These are phyloP conservation scores for Cytospora leucostoma DNA, from an alignment of 2,329 filamentous ascomycete species.

Conservation along the genomic window DNA sequence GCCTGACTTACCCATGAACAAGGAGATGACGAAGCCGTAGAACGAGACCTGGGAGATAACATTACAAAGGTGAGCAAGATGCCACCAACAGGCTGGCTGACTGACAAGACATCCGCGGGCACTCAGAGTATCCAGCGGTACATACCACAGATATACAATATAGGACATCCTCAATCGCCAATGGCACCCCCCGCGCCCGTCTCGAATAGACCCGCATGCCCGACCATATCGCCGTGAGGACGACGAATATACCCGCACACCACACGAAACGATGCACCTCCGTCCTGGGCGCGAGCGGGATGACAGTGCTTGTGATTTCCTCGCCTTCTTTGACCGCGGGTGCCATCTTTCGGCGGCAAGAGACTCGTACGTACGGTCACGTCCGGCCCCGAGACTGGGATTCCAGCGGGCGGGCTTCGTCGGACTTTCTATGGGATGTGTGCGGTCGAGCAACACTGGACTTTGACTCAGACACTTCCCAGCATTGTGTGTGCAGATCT, in stretches of 20 bases:
- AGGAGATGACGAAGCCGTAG: constrained; percentile 17
- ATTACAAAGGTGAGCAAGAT: neutral
- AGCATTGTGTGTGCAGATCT: too few relatives aligned
- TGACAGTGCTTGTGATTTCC: constrained; percentile 5
- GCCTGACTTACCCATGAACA: constrained; percentile 4
- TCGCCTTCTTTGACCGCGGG: neutral
- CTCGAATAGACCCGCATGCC: constrained; percentile 22
- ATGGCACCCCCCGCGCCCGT: constrained; percentile 5
- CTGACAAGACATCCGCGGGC: neutral
- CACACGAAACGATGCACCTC: constrained; percentile 17
- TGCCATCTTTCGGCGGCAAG: neutral
- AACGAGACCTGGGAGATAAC: neutral
- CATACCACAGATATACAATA: constrained; percentile 13
- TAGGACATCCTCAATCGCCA: constrained; percentile 16
- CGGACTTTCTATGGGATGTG: too few relatives aligned
- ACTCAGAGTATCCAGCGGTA: neutral
- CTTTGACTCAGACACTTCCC: too few relatives aligned
- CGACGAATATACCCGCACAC: constrained; percentile 14
- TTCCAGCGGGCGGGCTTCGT: too few relatives aligned
- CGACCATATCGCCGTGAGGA: constrained; percentile 18
- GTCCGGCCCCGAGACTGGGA: neutral
- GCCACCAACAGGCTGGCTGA: too few relatives aligned
- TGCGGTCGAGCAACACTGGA: too few relatives aligned
- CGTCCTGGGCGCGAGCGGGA: constrained; percentile 13
- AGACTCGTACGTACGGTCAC: neutral